Evolutionary conservation across 352 stramenopile genomes (phyloP), one percentile per base, ranked within the genome.

Genomic region (Phytophthora macrochlamydospora): DNA sequence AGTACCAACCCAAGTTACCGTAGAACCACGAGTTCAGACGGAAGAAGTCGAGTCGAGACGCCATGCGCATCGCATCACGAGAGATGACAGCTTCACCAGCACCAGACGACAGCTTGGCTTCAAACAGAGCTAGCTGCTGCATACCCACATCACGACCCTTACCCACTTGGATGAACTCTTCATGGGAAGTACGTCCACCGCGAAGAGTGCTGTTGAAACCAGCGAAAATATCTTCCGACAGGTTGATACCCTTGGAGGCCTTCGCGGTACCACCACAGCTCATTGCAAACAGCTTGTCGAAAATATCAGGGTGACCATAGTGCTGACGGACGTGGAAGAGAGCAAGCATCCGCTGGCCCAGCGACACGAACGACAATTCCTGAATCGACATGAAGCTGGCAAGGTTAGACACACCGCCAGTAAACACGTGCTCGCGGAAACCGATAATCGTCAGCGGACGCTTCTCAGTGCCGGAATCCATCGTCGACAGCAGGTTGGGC

Each of bases 111-210:
- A 98, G 63, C 67, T 99, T 99, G 2, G 97, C 96, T 70, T 99
- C 97, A 70, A 99, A 99, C 63, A 99, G 92, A 71, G 98, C 98
- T 44, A 99, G 92, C 73, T 99, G 97, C 71, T 98, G 97, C 94
- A 99, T 98, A 68, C 97, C 97, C 14, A 99, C 97, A 93, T 99
- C 97, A 79, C 97, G 92, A 72, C 97, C 97, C 83, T 99, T 99
- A 67, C 97, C 97, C 30, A 93, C 85, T 60, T 95, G 87, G 45
- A 93, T 90, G 51, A 93, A 93, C 64, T 95, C 87, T 72, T 92
- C 83, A 63, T 95, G 87, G 0, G 84, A 91, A 0, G 90, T 80
- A 56, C 71, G 76, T 24, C 87, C 87, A 37, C 87, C 87, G 53
- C 87, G 84, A 35, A 95, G 69, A 0, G 84, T 93, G 31, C 79